phyloP scores from a whole-genome alignment of 257 asterid species.

The Jaltomata sinuosa region DNA sequence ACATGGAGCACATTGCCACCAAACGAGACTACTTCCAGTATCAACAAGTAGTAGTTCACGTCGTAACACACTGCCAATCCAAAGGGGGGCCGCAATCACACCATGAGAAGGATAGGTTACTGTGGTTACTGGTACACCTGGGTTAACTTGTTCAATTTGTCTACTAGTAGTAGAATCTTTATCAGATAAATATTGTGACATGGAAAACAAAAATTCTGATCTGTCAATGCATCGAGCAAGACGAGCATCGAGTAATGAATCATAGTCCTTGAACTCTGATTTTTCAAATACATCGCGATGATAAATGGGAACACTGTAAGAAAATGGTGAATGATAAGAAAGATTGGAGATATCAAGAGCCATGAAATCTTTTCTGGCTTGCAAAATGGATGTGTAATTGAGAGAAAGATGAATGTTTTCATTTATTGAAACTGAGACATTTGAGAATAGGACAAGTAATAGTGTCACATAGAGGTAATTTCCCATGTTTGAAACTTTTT shows the following conservation, averaged over 20 bases:
- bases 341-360: neutral
- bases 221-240: neutral
- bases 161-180: neutral
- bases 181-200: neutral
- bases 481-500: neutral
- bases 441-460: neutral
- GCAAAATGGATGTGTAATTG: neutral
- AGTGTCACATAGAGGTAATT: neutral
- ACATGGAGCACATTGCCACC: conserved; percentile 4
- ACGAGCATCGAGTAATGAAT: neutral
- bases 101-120: neutral
- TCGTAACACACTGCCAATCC: neutral
- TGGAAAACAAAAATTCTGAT: neutral
- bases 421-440: neutral
- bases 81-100: neutral
- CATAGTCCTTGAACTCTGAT: neutral
- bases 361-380: neutral
- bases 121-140: too few species aligned
- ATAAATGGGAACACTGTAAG: neutral
- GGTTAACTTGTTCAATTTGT: neutral
- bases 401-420: neutral
- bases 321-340: neutral
- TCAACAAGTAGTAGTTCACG: neutral
- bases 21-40: neutral
- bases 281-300: neutral